These are phyloP conservation scores for Penicillium sp. DNA, from an alignment of 2,329 filamentous ascomycete species.

Conservation along the genomic window DNA sequence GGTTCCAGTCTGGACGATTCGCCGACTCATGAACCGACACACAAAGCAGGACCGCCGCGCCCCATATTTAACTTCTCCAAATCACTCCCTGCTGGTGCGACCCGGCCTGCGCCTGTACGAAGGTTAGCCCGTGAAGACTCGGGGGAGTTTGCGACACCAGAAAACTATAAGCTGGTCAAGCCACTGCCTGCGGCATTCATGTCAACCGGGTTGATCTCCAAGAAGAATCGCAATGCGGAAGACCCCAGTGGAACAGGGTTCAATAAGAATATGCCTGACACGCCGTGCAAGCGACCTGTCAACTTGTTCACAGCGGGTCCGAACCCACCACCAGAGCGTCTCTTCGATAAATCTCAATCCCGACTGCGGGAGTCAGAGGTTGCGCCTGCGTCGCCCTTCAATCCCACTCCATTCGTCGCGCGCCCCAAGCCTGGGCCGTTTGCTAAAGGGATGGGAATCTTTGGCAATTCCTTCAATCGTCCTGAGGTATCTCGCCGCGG, in stretches of 20 bases:
- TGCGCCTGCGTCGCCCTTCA: conserved; percentile 80
- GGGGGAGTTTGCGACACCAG: conserved; percentile 71
- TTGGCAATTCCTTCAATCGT: conserved; percentile 59
- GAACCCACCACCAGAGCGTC: conserved; percentile 60
- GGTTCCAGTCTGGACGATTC: conserved; percentile 79
- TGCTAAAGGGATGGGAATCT: conserved; percentile 65
- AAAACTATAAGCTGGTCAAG: conserved; percentile 75
- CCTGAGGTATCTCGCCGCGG: conserved; percentile 58
- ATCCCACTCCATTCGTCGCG: conserved; percentile 58
- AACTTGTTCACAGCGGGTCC: conserved; percentile 69
- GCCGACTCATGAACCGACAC: conserved; percentile 64
- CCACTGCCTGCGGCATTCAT: conserved; percentile 84
- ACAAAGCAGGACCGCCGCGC: conserved; percentile 59
- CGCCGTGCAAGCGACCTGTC: conserved; percentile 86
- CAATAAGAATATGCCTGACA: conserved; percentile 82
- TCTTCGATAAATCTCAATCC: conserved; percentile 65
- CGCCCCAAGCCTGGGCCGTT: conserved; percentile 71
- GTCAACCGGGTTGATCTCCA: conserved; percentile 93
- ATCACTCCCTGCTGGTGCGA: conserved; percentile 71
- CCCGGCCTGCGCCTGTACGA: conserved; percentile 51
- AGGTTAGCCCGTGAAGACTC: conserved; percentile 55
- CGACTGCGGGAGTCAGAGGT: conserved; percentile 74
- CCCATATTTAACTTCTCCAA: conserved; percentile 68
- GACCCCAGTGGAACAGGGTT: conserved; percentile 57
- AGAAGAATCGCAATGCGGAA: conserved; percentile 84